Conservation (phyloP, 257 asterid species). For the Mentha longifolia region DNA sequence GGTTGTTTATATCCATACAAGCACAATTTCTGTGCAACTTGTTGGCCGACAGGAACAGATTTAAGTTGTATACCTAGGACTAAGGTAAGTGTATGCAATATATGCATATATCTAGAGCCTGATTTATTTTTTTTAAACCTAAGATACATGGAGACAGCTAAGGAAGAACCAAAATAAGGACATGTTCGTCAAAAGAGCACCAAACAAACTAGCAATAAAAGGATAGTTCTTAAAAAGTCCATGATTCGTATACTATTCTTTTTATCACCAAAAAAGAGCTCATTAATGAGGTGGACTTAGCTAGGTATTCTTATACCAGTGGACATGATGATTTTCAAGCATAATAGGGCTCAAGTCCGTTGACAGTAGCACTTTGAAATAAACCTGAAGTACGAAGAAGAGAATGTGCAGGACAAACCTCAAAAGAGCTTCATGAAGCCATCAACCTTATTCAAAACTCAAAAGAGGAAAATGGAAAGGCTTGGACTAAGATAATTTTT, state of each 20-base stretch:
- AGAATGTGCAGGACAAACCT: background rate
- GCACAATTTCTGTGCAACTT: background rate
- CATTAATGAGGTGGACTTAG: background rate
- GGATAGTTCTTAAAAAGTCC: background rate
- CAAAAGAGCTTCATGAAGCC: conserved; percentile 9
- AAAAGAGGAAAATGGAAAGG: background rate
- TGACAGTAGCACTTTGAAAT: background rate
- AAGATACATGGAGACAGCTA: too few relatives aligned
- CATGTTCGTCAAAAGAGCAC: too few relatives aligned
- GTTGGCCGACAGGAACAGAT: conserved; percentile 1
- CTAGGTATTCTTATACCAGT: background rate
- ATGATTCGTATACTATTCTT: background rate
- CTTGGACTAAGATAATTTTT: background rate
- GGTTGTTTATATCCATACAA: background rate
- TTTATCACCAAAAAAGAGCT: background rate
- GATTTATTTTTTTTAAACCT: too few relatives aligned
- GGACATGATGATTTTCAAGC: background rate
- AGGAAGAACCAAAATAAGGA: too few relatives aligned
- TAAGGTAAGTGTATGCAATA: background rate
- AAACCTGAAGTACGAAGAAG: background rate
- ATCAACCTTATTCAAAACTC: background rate
- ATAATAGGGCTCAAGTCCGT: background rate
- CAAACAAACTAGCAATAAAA: background rate
- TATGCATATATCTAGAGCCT: too few relatives aligned
- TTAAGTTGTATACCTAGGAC: background rate